Evolutionary conservation across 2,329 filamentous ascomycete species (phyloP), one percentile per base, ranked within the genome.

Genomic region (Trichoderma citrinoviride): DNA sequence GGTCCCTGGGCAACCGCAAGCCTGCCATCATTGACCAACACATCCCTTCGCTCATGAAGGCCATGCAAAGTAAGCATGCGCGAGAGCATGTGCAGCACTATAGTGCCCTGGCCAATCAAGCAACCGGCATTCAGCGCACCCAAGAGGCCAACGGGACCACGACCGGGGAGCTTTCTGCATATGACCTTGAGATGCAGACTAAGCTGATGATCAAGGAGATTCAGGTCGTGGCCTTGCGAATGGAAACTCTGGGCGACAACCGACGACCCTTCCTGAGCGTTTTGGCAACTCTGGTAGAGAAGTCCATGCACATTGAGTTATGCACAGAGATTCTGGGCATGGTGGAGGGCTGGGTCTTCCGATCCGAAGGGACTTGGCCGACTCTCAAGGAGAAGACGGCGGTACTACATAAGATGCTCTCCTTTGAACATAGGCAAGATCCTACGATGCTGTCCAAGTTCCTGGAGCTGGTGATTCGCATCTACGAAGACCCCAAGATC

Each of bases 341-440:
- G 86, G 94, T 97, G 4, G 94, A 98, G 75, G 86, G 84, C 37
- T 99, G 96, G 96, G 91, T 99, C 6, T 99, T 99, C 81, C 87
- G 92, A 69, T 95, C 92, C 0, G 93, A 92, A 65, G 95, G 97
- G 68, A 95, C 93, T 2, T 97, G 95, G 84, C 95, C 95, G 0
- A 99, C 95, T 0, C 83, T 99, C 1, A 99, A 99, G 77, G 96
- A 99, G 78, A 99, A 99, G 81, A 98, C 94, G 0, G 96, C 96
- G 1, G 95, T 99, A 1, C 80, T 99, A n/a, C 93, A 96, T 72
- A 99, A 99, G 79, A 99, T 99, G 95, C 81, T 98, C 17, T 89
- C 93, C 0, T 99, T 99, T 70, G 95, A 99, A 77, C 87, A 91
- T 65, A 86, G 95, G 44, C 80, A 85, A 29, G 94, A 98, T 73